Conservation (phyloP, 129 eudicot species). For the Centaurea solstitialis region DNA sequence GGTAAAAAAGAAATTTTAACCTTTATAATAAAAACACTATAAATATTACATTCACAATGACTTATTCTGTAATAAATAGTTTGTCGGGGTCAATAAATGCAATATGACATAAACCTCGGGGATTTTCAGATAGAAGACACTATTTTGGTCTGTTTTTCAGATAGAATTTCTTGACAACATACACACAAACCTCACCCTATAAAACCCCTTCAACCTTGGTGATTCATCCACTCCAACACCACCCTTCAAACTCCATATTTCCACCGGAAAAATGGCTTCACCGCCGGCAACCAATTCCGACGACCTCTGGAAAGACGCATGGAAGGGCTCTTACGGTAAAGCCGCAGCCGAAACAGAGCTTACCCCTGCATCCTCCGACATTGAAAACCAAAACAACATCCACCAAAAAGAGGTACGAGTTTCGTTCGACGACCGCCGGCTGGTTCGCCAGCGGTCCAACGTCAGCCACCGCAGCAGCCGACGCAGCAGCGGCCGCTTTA, state of each 20-base stretch:
- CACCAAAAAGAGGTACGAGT: constrained; percentile 44
- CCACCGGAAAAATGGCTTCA: background rate
- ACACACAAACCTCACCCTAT: constrained; percentile 23
- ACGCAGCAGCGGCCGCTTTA: background rate
- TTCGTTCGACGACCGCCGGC: constrained; percentile 37
- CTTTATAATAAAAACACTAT: too few species aligned
- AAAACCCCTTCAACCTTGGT: constrained; percentile 8
- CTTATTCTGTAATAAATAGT: too few species aligned
- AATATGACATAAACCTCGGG: too few species aligned
- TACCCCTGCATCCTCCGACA: background rate
- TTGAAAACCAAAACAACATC: constrained; percentile 22
- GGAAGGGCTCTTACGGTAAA: background rate
- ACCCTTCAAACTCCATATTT: background rate
- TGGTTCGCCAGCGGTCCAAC: constrained; percentile 39
- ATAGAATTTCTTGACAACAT: too few species aligned
- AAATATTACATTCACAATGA: too few species aligned
- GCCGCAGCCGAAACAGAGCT: constrained; percentile 29
- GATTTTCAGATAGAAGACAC: too few species aligned
- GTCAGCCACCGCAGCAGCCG: constrained; percentile 24
- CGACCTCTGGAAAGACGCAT: background rate
- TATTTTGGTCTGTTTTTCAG: too few species aligned
- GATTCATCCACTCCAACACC: constrained; percentile 3
- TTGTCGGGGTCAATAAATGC: too few species aligned
- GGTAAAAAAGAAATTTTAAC: too few species aligned
- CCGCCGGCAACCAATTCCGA: background rate